These are phyloP conservation scores for Aspergillus neotritici DNA, from an alignment of 2,329 filamentous ascomycete species.

Conservation along the genomic window DNA sequence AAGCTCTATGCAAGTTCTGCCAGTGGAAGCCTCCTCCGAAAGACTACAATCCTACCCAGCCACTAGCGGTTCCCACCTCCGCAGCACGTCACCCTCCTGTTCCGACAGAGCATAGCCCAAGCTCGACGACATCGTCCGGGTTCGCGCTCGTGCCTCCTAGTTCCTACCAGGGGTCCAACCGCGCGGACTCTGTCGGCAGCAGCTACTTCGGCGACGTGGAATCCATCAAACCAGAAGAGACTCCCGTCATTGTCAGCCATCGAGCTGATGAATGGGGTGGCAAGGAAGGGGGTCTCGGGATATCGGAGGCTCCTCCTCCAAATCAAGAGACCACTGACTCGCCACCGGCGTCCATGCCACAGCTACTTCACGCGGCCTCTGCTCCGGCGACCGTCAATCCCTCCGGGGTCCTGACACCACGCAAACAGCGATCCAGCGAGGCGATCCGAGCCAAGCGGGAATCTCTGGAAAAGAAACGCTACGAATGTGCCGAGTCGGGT, in stretches of 20 bases:
- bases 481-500: constrained; percentile 77
- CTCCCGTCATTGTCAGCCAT: constrained; percentile 68
- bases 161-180: constrained; percentile 71
- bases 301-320: constrained; percentile 53
- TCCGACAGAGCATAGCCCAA: constrained; percentile 73
- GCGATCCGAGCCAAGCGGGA: constrained; percentile 69
- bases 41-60: constrained; percentile 46
- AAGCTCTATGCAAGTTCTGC: constrained; percentile 80
- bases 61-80: constrained; percentile 57
- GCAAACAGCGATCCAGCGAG: constrained; percentile 65
- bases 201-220: constrained; percentile 85
- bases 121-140: constrained; percentile 67
- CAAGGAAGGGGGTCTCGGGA: constrained; percentile 66
- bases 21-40: constrained; percentile 82
- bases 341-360: constrained; percentile 42
- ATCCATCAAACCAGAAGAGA: constrained; percentile 69
- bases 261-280: constrained; percentile 70
- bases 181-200: constrained; percentile 76
- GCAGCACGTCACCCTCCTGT: constrained; percentile 60
- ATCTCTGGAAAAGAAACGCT: constrained; percentile 63
- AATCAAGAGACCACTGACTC: constrained; percentile 18
- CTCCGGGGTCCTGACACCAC: constrained; percentile 45
- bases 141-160: constrained; percentile 66
- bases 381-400: constrained; percentile 59
- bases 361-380: constrained; percentile 57